Percentiles rank a stretch among this genome's conserved stretches.
These are phyloP conservation scores for Neurospora intermedia DNA, from an alignment of 495 filamentous ascomycete genomes.

Conservation along the genomic window DNA sequence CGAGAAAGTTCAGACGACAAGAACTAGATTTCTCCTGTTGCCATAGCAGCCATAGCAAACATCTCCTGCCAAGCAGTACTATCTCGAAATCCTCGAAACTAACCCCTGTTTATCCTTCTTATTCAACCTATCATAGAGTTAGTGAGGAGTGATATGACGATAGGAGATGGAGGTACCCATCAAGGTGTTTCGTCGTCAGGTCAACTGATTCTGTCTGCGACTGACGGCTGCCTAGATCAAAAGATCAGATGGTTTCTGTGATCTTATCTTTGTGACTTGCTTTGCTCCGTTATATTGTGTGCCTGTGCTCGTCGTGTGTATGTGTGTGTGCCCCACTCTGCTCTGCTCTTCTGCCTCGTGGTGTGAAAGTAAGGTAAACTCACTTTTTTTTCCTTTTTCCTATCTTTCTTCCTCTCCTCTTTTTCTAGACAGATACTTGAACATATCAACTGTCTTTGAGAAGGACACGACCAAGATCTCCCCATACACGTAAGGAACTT, in stretches of 20 bases:
- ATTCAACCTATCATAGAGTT: not conserved
- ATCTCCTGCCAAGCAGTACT: not conserved
- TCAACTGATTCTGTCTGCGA: not conserved
- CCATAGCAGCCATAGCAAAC: not conserved
- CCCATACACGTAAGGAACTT: not conserved
- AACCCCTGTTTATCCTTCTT: not conserved
- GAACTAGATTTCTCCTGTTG: not conserved
- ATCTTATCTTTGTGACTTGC: not conserved
- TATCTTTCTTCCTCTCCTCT: not conserved
- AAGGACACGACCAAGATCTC: not conserved
- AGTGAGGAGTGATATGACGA: not conserved
- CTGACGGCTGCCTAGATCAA: not conserved
- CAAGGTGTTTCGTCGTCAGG: not conserved
- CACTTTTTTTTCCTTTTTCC: not conserved
- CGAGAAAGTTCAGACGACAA: not conserved
- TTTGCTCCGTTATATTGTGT: not conserved
- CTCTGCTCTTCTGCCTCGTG: not conserved
- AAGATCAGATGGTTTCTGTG: not conserved
- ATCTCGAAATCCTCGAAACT: not conserved
- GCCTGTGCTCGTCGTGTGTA: not conserved
- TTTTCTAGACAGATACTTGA: not conserved
- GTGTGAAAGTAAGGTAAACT: not conserved
- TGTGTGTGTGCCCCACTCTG: not conserved
- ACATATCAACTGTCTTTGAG: not conserved
- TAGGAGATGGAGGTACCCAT: not conserved